A percentile compares a stretch with the other conserved stretches of the same genome.
Conservation (phyloP, 495 filamentous ascomycete species). For the Glonium stellatum region DNA sequence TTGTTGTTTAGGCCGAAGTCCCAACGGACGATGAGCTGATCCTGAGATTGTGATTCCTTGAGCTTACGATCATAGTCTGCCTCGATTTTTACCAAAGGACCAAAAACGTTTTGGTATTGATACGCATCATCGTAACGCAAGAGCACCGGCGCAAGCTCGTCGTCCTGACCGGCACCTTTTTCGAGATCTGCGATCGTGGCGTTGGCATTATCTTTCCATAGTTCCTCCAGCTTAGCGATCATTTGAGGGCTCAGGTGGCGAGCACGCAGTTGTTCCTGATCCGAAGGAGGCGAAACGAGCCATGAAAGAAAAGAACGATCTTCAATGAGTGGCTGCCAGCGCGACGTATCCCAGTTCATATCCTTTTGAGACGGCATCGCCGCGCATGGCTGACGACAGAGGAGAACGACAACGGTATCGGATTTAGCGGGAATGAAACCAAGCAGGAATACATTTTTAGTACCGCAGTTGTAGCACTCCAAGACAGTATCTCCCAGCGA, state of each 20-base stretch:
- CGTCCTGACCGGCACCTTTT: conserved; percentile 86
- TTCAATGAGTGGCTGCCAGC: conserved; percentile 96
- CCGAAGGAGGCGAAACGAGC: conserved; percentile 84
- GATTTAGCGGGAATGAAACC: conserved; percentile 99
- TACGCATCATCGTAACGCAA: conserved; percentile 96
- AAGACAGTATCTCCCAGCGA: conserved; percentile 95
- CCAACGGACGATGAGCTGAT: conserved; percentile 89
- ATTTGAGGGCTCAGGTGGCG: conserved; percentile 89
- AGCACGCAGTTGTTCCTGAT: conserved; percentile 92
- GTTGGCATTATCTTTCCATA: conserved; percentile 94
- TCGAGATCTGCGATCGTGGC: conserved; percentile 91
- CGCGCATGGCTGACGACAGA: conserved; percentile 95
- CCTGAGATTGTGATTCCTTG: conserved; percentile 96
- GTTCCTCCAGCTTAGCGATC: conserved; percentile 94
- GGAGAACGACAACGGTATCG: conserved; percentile 92
- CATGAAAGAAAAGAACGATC: conserved; percentile 92
- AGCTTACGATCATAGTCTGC: conserved; percentile 99
- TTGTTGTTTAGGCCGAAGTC: conserved; percentile 97
- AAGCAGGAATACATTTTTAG: conserved; percentile 98
- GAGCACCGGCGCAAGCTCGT: conserved; percentile 88
- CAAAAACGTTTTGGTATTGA: conserved; percentile 99
- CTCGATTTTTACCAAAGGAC: conserved; percentile 96
- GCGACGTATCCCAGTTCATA: conserved; percentile 99
- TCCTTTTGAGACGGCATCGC: conserved; percentile 95
- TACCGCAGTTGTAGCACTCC: conserved; percentile 99